A percentile compares a stretch with the other conserved stretches of the same genome.
phyloP scores from a whole-genome alignment of 345 rosid genomes.

The Citrus hindsii region DNA sequence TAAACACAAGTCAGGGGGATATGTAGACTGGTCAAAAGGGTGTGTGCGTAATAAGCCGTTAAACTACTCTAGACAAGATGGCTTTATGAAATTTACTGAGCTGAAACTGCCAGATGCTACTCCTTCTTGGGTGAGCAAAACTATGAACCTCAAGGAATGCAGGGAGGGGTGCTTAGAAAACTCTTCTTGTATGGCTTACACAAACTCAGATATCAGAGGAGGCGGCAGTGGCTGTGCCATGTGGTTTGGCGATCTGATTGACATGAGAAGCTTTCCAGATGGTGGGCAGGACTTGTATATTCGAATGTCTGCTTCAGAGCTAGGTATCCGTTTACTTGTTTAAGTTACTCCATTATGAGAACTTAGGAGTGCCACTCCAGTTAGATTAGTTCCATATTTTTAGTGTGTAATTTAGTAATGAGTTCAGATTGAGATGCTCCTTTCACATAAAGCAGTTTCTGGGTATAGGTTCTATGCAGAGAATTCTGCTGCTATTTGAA shows the following conservation, averaged over 20 bases:
- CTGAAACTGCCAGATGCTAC: constrained; percentile 37
- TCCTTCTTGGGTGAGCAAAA: constrained; percentile 18
- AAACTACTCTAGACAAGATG: constrained; percentile 28
- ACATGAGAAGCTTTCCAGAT: constrained; percentile 1
- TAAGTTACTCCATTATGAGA: no score
- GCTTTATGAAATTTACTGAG: constrained; percentile 18
- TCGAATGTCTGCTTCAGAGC: background rate
- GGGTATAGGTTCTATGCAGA: background rate
- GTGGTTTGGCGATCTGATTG: constrained; percentile 34
- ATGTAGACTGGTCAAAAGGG: constrained; percentile 38
- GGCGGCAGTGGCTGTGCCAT: constrained; percentile 35
- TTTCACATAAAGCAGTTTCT: background rate
- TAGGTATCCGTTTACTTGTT: no score
- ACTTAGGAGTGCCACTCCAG: no score
- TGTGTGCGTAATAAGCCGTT: constrained; percentile 29
- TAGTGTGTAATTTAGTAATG: background rate
- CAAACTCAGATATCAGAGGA: constrained; percentile 11
- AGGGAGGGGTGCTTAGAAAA: constrained; percentile 19
- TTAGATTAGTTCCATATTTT: background rate
- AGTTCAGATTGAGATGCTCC: background rate
- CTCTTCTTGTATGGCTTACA: constrained; percentile 32
- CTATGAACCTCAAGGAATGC: constrained; percentile 19
- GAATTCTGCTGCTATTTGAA: background rate
- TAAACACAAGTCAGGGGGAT: constrained; percentile 17
- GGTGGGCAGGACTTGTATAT: constrained; percentile 26